Conservation (phyloP, 2,329 filamentous ascomycete genomes). For the Bipolaris victoriae region DNA sequence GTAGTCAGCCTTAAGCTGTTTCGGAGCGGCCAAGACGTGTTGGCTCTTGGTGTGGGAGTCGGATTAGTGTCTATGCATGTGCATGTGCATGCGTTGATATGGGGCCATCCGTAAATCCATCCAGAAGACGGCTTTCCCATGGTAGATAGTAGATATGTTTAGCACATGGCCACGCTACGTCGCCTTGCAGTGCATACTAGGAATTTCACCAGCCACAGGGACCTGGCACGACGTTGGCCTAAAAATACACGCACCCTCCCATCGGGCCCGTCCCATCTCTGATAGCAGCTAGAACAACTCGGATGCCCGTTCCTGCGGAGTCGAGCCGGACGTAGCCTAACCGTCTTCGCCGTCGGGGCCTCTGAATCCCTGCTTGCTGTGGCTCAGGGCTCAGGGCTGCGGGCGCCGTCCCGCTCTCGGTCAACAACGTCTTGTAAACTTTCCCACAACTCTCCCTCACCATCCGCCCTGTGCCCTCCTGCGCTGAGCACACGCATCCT, state of each 20-base stretch:
- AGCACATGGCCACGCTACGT: neutral
- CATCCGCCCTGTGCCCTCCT: constrained; percentile 5
- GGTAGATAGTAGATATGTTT: no score
- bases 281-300: neutral
- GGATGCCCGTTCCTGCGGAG: constrained; percentile 9
- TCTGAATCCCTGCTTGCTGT: constrained; percentile 1
- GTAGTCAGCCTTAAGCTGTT: constrained; percentile 16
- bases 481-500: constrained; percentile 3
- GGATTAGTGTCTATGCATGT: neutral
- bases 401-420: constrained; percentile 17
- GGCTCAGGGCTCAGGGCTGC: constrained; percentile 4
- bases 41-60: no score
- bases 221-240: constrained; percentile 8
- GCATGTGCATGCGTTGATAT: neutral
- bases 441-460: constrained; percentile 13
- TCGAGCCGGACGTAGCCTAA: constrained; percentile 17
- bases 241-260: constrained; percentile 14
- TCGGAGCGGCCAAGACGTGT: constrained; percentile 3
- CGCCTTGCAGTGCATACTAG: neutral
- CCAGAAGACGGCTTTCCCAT: neutral
- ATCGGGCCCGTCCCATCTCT: neutral
- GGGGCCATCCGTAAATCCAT: no score
- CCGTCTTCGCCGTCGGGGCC: constrained; percentile 3
- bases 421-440: constrained; percentile 3
- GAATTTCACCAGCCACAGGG: neutral